Percentiles rank a stretch among this genome's conserved stretches.
Evolutionary conservation across 306 rosid genomes (phyloP).

Genomic region (Prunus persica): Prunus_persica_NCBIv2 NC_034014.1:9143501-9144000

Average conservation of each 20-base stretch:
- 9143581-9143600: constrained; percentile 96
- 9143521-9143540: constrained; percentile 71
- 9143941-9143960: constrained; percentile 55
- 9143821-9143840: constrained; percentile 40
- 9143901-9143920: constrained; percentile 57
- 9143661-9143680: constrained; percentile 52
- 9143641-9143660: constrained; percentile 48
- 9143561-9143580: constrained; percentile 90
- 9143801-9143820: constrained; percentile 33
- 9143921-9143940: constrained; percentile 62
- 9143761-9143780: constrained; percentile 39
- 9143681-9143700: constrained; percentile 43
- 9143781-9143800: constrained; percentile 45
- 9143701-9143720: constrained; percentile 40
- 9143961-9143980: constrained; percentile 48
- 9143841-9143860: constrained; percentile 43
- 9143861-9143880: constrained; percentile 26
- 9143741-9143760: constrained; percentile 50
- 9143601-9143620: constrained; percentile 84
- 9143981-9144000: constrained; percentile 52
- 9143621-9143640: constrained; percentile 82
- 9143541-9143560: constrained; percentile 85
- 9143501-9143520: constrained; percentile 98
- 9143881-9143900: constrained; percentile 41
- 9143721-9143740: constrained; percentile 49